Percentiles rank a stretch among this genome's conserved stretches.
These are phyloP conservation scores for Mycena latifolia DNA, from an alignment of 768 basidiomycete species.

Conservation along the genomic window DNA sequence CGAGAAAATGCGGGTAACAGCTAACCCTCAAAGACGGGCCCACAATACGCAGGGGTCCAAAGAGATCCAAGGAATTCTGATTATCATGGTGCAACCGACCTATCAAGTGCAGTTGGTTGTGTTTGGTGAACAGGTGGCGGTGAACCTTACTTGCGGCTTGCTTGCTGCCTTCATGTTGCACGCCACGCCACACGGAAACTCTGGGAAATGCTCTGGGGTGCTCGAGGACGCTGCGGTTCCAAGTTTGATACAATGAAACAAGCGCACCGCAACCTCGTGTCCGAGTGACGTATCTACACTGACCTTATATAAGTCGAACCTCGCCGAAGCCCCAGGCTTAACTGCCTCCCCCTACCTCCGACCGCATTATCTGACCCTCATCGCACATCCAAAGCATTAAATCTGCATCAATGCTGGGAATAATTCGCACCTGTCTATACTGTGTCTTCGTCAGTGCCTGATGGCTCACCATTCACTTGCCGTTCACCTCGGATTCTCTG, in stretches of 20 bases:
- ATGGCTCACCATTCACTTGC: background rate
- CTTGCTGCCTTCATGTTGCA: no score
- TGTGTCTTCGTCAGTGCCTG: constrained; percentile 29
- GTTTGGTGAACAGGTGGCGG: no score
- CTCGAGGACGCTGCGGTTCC: background rate
- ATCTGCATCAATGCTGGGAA: constrained; percentile 27
- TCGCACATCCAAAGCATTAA: background rate
- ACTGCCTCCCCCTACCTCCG: background rate
- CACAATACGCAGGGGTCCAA: background rate
- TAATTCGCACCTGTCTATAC: constrained; percentile 35
- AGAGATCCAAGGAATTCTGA: constrained; percentile 21
- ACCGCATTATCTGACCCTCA: constrained; percentile 9
- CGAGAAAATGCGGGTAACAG: constrained; percentile 5
- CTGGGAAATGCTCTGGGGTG: background rate
- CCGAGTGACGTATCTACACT: constrained; percentile 19
- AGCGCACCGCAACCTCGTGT: constrained; percentile 32
- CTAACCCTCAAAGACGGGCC: background rate
- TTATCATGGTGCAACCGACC: constrained; percentile 20
- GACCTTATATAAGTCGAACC: constrained; percentile 28
- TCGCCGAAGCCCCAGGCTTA: constrained; percentile 27
- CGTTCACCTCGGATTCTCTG: constrained; percentile 16
- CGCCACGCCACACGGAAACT: background rate
- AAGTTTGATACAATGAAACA: background rate
- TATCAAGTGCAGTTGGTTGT: constrained; percentile 1
- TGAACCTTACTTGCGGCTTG: no score